A percentile compares a stretch with the other conserved stretches of the same genome.
Conservation (phyloP, 805 yeast species). For the Clavispora vitiphila region DNA sequence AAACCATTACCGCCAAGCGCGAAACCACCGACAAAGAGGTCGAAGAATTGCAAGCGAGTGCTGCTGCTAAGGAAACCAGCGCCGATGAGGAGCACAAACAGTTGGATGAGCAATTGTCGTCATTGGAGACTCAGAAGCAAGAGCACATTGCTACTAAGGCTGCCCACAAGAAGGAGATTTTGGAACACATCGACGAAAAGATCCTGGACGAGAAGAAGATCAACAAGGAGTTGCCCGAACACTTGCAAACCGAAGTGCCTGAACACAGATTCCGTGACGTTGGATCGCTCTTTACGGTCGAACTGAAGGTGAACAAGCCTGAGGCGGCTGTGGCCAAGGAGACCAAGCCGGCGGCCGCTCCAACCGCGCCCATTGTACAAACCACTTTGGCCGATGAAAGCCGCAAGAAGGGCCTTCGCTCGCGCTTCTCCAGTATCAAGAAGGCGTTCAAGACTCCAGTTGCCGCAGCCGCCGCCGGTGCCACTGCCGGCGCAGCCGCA, state of each 20-base stretch:
- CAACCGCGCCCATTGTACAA: conserved; percentile 1
- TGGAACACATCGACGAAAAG: conserved; percentile 24
- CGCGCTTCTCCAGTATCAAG: conserved; percentile 9
- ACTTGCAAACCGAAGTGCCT: conserved; percentile 35
- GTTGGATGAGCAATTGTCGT: conserved; percentile 40
- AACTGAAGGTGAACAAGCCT: conserved; percentile 4
- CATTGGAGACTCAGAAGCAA: conserved; percentile 37
- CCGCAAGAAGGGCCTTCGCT: conserved; percentile 13
- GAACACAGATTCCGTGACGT: conserved; percentile 35
- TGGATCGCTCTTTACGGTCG: conserved; percentile 34
- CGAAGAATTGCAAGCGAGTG: conserved; percentile 25
- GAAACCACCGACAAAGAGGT: conserved; percentile 36
- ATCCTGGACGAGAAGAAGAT: conserved; percentile 46
- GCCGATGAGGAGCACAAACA: conserved; percentile 26
- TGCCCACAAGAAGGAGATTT: conserved; percentile 30
- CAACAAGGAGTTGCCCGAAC: conserved; percentile 49
- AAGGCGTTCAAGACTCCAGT: conserved; percentile 7
- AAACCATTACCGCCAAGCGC: conserved; percentile 30
- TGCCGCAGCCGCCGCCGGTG: conserved; percentile 3
- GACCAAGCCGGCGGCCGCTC: conserved; percentile 2
- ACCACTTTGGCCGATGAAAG: neutral
- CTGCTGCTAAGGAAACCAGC: conserved; percentile 21
- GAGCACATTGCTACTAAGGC: conserved; percentile 32
- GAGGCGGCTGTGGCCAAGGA: neutral
- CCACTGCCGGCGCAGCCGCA: conserved; percentile 9